Evolutionary conservation across 345 rosid species (phyloP).

Genomic region (Eucalyptus brandiana): DNA sequence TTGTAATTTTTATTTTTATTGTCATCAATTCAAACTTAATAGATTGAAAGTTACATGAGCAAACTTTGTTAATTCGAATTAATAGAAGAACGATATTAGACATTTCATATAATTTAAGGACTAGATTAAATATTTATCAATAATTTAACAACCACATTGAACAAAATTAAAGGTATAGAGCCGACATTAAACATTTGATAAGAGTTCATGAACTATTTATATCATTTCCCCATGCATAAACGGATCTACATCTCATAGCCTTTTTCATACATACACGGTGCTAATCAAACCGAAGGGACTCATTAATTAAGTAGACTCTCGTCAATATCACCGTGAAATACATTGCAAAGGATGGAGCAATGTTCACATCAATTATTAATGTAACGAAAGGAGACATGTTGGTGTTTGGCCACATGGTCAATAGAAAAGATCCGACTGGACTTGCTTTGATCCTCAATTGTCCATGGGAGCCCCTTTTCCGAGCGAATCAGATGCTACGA

Average conservation of each 20-base stretch:
- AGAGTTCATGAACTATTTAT: not conserved
- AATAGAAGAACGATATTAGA: not conserved
- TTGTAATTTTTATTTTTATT: not conserved
- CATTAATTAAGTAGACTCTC: not conserved
- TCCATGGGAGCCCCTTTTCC: not conserved
- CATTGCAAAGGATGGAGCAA: not conserved
- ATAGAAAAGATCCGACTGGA: not conserved
- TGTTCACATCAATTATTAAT: not conserved
- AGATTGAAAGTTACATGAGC: not conserved
- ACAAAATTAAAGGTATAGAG: not conserved
- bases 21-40: not conserved
- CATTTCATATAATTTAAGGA: not conserved
- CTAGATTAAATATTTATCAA: not conserved
- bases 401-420: not conserved
- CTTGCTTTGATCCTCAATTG: not conserved
- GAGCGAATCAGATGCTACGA: not conserved
- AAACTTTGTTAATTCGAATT: not conserved
- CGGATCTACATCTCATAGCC: not conserved
- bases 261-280: not conserved
- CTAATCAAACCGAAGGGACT: not conserved
- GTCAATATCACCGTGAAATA: not conserved
- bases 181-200: not conserved
- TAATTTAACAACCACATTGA: not conserved
- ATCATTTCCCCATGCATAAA: not conserved
- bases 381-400: not conserved